Percentiles rank a stretch among this genome's conserved stretches.
phyloP scores from a whole-genome alignment of 2,329 filamentous ascomycete species.

The Penicillium sp. region DNA sequence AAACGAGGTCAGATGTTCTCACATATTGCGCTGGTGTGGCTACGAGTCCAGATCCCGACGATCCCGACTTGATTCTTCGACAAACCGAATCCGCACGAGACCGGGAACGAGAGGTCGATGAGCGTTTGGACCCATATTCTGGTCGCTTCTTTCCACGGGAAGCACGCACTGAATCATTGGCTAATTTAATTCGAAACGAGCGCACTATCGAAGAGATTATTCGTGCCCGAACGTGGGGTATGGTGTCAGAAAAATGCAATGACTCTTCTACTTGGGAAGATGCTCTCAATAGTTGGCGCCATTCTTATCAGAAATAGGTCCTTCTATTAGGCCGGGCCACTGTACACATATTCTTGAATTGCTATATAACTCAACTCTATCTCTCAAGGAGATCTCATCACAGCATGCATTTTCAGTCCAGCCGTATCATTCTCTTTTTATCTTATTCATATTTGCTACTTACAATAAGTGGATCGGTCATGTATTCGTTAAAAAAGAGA shows the following conservation, averaged over 20 bases:
- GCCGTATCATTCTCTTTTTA: no score
- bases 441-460: no score
- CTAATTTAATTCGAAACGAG: constrained; percentile 65
- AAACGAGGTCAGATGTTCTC: constrained; percentile 75
- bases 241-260: constrained; percentile 73
- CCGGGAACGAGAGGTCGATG: constrained; percentile 74
- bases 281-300: constrained; percentile 63
- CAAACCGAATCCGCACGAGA: constrained; percentile 69
- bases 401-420: no score
- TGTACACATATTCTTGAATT: not conserved
- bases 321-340: not conserved
- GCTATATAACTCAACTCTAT: constrained; percentile 6
- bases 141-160: constrained; percentile 74
- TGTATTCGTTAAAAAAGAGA: no score
- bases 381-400: no score
- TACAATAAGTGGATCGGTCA: no score
- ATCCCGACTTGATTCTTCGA: constrained; percentile 71
- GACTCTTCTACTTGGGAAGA: constrained; percentile 63
- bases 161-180: constrained; percentile 75
- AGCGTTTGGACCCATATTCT: constrained; percentile 89
- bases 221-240: constrained; percentile 74
- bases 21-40: constrained; percentile 88
- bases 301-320: constrained; percentile 28
- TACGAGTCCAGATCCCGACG: constrained; percentile 79
- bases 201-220: constrained; percentile 77